Conservation (phyloP, 169 alveolate genomes). For the Plasmodium falciparum region DNA sequence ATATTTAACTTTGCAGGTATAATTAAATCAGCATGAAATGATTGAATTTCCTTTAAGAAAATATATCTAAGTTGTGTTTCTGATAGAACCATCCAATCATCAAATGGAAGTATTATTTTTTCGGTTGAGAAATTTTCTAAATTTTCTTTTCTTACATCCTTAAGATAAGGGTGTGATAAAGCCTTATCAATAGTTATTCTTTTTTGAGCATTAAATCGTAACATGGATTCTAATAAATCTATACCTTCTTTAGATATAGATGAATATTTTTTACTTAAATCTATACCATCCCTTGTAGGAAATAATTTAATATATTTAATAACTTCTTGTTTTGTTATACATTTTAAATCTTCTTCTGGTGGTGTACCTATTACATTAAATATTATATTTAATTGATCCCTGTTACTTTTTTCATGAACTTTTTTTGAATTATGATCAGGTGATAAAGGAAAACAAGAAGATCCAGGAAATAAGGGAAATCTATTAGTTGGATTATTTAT, state of each 20-base stretch:
- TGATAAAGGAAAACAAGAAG: conserved; percentile 96
- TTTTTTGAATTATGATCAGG: conserved; percentile 93
- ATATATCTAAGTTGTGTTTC: conserved; percentile 91
- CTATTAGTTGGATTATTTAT: conserved; percentile 95
- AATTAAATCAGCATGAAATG: conserved; percentile 89
- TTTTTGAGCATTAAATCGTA: conserved; percentile 93
- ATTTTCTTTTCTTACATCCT: conserved; percentile 86
- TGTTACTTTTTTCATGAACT: conserved; percentile 82
- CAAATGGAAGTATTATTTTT: conserved; percentile 89
- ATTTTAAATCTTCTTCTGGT: conserved; percentile 93
- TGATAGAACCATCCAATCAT: conserved; percentile 93
- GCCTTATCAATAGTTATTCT: conserved; percentile 95
- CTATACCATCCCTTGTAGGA: conserved; percentile 85
- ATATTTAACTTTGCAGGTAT: conserved; percentile 83
- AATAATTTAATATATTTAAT: conserved; percentile 88
- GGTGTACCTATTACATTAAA: conserved; percentile 98
- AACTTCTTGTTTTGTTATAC: conserved; percentile 91
- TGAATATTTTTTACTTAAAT: conserved; percentile 85
- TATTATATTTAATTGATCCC: conserved; percentile 96
- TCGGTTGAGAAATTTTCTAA: conserved; percentile 64
- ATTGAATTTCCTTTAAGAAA: conserved; percentile 85
- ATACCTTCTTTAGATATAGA: conserved; percentile 92
- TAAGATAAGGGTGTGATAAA: conserved; percentile 94
- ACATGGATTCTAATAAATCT: conserved; percentile 93
- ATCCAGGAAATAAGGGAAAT: conserved; percentile 98